Conservation (phyloP, 768 basidiomycete genomes). For the Rhizopogon vesiculosus region DNA sequence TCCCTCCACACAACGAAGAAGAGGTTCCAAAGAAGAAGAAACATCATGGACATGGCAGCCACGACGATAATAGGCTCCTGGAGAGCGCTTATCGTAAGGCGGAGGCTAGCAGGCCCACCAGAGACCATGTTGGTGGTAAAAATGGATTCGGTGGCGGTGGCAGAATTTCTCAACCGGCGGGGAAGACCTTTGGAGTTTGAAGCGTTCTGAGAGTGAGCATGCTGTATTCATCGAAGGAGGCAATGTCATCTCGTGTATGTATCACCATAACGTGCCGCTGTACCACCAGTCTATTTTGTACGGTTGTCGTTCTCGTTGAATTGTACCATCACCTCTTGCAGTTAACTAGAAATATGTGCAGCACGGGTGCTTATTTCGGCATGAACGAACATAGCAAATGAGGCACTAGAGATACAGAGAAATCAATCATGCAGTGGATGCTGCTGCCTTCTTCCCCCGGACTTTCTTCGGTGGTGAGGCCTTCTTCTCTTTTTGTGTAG, state of each 20-base stretch:
- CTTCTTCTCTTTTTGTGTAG: conserved; percentile 70
- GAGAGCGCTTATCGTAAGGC: conserved; percentile 41
- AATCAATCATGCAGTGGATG: conserved; percentile 12
- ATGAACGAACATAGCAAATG: conserved; percentile 16
- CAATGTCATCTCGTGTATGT: neutral
- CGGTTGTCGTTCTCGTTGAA: neutral
- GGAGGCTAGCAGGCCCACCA: conserved; percentile 46
- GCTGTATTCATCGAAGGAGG: neutral
- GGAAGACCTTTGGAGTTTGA: conserved; percentile 35
- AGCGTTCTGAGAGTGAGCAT: conserved; percentile 1
- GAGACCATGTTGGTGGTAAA: conserved; percentile 28
- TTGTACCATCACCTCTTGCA: neutral
- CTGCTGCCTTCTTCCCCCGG: conserved; percentile 58
- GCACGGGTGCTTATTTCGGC: conserved; percentile 14
- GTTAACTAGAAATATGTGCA: neutral
- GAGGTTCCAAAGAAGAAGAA: conserved; percentile 46
- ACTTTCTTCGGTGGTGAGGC: conserved; percentile 60
- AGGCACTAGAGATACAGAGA: conserved; percentile 20
- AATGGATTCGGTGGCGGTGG: conserved; percentile 40
- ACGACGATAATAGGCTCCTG: conserved; percentile 43
- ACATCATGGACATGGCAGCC: conserved; percentile 30
- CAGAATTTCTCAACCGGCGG: conserved; percentile 56
- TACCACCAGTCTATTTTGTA: conserved; percentile 1
- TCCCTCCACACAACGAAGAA: conserved; percentile 40
- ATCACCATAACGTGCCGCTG: neutral